Evolutionary conservation across 1,284 basidiomycete species (phyloP).

Genomic region (Agaricales sp.): DNA sequence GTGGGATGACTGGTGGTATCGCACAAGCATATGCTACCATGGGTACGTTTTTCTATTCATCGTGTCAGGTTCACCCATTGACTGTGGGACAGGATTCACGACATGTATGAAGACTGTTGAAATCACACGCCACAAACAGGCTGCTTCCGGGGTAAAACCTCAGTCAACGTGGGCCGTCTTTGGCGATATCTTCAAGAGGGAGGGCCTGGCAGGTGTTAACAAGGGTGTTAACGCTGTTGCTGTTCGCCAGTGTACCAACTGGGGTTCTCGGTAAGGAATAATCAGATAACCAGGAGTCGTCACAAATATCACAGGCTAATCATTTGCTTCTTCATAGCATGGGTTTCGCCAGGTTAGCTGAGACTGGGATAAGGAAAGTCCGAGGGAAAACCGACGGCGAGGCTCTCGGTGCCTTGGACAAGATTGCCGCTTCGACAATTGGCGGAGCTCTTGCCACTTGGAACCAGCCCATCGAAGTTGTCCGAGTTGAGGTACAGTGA

Average conservation of each 20-base stretch:
- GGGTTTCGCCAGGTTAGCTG: slow-evolving; percentile 94
- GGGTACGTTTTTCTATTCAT: slow-evolving; percentile 50
- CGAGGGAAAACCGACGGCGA: slow-evolving; percentile 74
- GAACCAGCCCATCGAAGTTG: slow-evolving; percentile 99
- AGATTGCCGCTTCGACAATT: slow-evolving; percentile 84
- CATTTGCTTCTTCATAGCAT: slow-evolving; percentile 44
- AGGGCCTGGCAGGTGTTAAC: slow-evolving; percentile 95
- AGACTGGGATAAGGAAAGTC: slow-evolving; percentile 68
- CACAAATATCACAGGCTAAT: slow-evolving; percentile 7
- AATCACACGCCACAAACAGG: slow-evolving; percentile 95
- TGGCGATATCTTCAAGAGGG: slow-evolving; percentile 86
- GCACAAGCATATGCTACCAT: slow-evolving; percentile 99
- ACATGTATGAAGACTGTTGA: slow-evolving; percentile 99
- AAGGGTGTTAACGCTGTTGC: slow-evolving; percentile 99
- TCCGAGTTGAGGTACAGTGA: slow-evolving; percentile 72
- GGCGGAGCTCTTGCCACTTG: slow-evolving; percentile 96
- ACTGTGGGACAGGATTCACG: slow-evolving; percentile 69
- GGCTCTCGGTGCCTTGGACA: slow-evolving; percentile 71
- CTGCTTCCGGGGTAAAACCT: slow-evolving; percentile 80
- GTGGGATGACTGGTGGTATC: slow-evolving; percentile 96
- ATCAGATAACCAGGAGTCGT: neutral
- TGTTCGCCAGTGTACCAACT: slow-evolving; percentile 96
- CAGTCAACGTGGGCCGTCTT: slow-evolving; percentile 95
- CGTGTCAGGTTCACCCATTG: slow-evolving; percentile 11
- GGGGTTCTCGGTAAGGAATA: slow-evolving; percentile 81